phyloP scores from a whole-genome alignment of 768 basidiomycete genomes.

The Heimioporus sp. region DNA sequence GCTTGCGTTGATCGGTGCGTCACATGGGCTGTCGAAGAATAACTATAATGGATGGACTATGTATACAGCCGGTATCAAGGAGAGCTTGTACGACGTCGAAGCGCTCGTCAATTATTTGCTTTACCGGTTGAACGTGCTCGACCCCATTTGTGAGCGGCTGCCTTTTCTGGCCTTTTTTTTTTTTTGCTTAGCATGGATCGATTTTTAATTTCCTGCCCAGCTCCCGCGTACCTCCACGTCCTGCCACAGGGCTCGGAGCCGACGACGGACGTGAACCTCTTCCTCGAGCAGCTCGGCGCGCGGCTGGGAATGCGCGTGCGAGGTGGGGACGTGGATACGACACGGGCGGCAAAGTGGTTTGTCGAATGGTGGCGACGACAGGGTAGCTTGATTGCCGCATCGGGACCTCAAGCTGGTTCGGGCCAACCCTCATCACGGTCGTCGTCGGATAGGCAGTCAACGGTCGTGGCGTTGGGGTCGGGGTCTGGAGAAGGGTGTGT shows the following conservation, averaged over 20 bases:
- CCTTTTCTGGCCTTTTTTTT: constrained; percentile 4
- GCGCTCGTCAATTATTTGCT: constrained; percentile 83
- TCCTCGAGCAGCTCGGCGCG: constrained; percentile 66
- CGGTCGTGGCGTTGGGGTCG: not conserved
- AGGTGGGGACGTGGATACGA: constrained; percentile 69
- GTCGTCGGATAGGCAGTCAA: no score
- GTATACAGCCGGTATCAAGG: constrained; percentile 84
- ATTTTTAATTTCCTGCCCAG: constrained; percentile 34
- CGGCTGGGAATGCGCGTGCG: constrained; percentile 82
- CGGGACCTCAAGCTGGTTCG: constrained; percentile 30
- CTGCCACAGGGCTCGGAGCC: constrained; percentile 55
- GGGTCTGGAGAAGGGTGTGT: constrained; percentile 1
- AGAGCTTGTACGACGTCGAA: constrained; percentile 85
- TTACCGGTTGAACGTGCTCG: constrained; percentile 77
- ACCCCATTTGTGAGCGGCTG: constrained; percentile 59
- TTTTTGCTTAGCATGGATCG: not conserved
- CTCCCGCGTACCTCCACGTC: constrained; percentile 66
- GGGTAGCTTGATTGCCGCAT: constrained; percentile 57
- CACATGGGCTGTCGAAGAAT: constrained; percentile 13
- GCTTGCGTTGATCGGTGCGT: constrained; percentile 88
- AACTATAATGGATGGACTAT: no score
- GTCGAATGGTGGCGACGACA: constrained; percentile 86
- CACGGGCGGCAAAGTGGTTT: constrained; percentile 77
- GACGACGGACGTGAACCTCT: constrained; percentile 57
- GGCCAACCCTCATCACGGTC: not conserved